Percentiles rank a stretch among this genome's conserved stretches.
phyloP scores from a whole-genome alignment of 1,139 yeast species.

The Candida buenavistaensis region DNA sequence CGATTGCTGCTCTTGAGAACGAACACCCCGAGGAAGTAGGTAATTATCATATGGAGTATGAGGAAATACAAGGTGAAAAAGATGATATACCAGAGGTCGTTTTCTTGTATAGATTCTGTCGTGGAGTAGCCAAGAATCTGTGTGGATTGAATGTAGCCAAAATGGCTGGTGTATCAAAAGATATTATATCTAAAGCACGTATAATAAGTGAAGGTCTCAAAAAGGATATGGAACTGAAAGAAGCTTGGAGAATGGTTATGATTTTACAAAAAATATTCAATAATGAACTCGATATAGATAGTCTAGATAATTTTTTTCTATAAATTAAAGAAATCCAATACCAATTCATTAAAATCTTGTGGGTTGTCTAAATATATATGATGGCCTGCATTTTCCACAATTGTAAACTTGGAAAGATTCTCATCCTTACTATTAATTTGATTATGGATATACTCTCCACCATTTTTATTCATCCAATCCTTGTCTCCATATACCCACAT shows the following conservation, averaged over 20 bases:
- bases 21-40: slow-evolving; percentile 41
- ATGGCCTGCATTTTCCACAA: slow-evolving; percentile 43
- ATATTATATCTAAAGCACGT: slow-evolving; percentile 51
- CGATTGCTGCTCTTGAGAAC: slow-evolving; percentile 54
- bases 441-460: slow-evolving; percentile 37
- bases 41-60: slow-evolving; percentile 77
- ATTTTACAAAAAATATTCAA: slow-evolving; percentile 5
- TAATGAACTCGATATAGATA: slow-evolving; percentile 8
- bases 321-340: slow-evolving; percentile 27
- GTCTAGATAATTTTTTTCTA: slow-evolving; percentile 10
- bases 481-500: slow-evolving; percentile 45
- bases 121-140: slow-evolving; percentile 63
- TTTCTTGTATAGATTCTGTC: slow-evolving; percentile 60
- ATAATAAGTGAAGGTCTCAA: slow-evolving; percentile 45
- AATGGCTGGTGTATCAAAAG: slow-evolving; percentile 59
- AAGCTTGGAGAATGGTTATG: slow-evolving; percentile 8
- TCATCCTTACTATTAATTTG: slow-evolving; percentile 18
- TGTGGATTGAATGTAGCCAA: slow-evolving; percentile 82
- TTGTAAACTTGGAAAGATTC: slow-evolving; percentile 20
- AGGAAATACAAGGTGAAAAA: slow-evolving; percentile 36
- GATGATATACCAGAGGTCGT: slow-evolving; percentile 40
- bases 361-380: slow-evolving; percentile 45
- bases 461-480: slow-evolving; percentile 48
- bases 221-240: slow-evolving; percentile 24
- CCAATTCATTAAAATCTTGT: slow-evolving; percentile 26